phyloP scores from a whole-genome alignment of 768 basidiomycete species.

The Mycena floridula region DNA sequence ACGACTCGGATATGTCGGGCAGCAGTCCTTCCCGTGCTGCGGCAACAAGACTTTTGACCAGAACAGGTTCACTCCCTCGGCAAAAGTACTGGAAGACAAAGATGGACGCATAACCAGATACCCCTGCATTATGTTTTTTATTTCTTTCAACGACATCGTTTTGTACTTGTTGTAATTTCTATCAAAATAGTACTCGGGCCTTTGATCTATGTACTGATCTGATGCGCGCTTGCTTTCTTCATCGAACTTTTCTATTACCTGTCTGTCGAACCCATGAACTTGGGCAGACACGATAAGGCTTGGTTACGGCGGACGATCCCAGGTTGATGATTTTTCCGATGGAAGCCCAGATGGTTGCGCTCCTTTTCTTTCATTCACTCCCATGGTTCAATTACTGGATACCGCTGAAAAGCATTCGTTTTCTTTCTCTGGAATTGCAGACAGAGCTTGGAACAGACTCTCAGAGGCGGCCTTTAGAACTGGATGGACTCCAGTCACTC shows the following conservation, averaged over 20 bases:
- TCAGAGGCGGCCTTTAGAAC: conserved; percentile 34
- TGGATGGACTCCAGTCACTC: conserved; percentile 36
- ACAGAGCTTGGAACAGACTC: conserved; percentile 35
- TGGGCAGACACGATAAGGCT: not conserved
- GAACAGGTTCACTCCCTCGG: conserved; percentile 22
- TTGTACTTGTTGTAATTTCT: too few species aligned
- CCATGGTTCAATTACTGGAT: conserved; percentile 31
- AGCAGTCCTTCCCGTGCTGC: conserved; percentile 44
- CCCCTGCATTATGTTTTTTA: too few species aligned
- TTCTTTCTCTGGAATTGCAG: conserved; percentile 35
- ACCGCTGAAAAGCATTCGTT: conserved; percentile 37
- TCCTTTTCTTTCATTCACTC: not conserved
- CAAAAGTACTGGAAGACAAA: too few species aligned
- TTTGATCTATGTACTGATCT: too few species aligned
- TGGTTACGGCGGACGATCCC: not conserved
- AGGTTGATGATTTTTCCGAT: not conserved
- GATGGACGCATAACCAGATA: too few species aligned
- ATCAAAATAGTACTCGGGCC: too few species aligned
- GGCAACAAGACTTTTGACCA: conserved; percentile 31
- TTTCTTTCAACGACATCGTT: too few species aligned
- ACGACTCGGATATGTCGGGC: conserved; percentile 33
- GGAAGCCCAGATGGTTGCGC: too few species aligned
- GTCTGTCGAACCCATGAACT: too few species aligned
- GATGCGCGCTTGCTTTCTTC: too few species aligned
- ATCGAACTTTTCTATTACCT: too few species aligned